Evolutionary conservation across 1,284 basidiomycete genomes (phyloP).

Genomic region (Cerrena zonata): DNA sequence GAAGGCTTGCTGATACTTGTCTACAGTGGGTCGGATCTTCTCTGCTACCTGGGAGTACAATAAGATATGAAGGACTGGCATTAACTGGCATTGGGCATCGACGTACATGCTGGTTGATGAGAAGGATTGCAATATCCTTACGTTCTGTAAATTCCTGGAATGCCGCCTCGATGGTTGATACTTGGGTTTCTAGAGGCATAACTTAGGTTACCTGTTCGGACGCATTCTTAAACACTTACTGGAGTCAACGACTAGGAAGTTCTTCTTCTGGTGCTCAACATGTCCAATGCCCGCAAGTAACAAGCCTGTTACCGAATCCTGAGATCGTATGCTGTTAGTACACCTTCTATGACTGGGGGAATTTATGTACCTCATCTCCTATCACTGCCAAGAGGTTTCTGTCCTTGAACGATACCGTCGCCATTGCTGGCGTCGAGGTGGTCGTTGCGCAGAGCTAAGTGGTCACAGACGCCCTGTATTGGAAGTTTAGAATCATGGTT

Average conservation of each 20-base stretch:
- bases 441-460: background rate
- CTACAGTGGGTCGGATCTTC: constrained; percentile 91
- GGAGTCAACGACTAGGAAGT: constrained; percentile 87
- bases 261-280: constrained; percentile 86
- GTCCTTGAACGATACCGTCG: constrained; percentile 66
- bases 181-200: constrained; percentile 69
- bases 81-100: no score
- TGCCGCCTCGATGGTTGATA: constrained; percentile 79
- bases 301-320: constrained; percentile 94
- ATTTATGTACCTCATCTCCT: constrained; percentile 76
- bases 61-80: background rate
- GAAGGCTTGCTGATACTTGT: constrained; percentile 93
- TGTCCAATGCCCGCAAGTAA: constrained; percentile 89
- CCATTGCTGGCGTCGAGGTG: constrained; percentile 17
- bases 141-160: constrained; percentile 91
- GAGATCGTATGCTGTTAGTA: background rate
- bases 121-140: constrained; percentile 87
- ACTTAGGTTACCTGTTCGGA: background rate
- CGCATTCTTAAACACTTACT: constrained; percentile 49
- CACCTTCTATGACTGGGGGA: background rate
- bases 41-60: constrained; percentile 71
- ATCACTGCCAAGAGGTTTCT: constrained; percentile 87
- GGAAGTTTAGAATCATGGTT: no score
- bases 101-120: constrained; percentile 94
- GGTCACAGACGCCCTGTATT: no score